Evolutionary conservation across 2,329 filamentous ascomycete genomes (phyloP), one percentile per base, ranked within the genome.

Genomic region (Pseudopyricularia javanii): DNA sequence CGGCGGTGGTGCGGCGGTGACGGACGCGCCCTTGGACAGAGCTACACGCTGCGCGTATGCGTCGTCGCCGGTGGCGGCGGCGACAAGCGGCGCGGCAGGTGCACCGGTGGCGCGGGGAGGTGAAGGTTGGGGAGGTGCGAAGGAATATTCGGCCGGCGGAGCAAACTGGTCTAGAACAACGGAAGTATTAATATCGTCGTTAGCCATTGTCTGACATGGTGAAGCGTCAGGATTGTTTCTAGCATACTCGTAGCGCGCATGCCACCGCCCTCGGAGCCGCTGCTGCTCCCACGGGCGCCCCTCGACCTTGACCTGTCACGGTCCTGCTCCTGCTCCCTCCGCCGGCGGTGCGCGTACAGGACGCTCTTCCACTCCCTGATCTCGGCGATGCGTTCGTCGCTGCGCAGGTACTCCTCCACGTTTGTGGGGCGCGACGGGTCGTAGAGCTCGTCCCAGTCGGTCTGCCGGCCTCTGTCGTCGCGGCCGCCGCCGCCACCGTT

Each of bases 391-490:
- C 88, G 85, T 68, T 95, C 90, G 54, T 94, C 88, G 62, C 88
- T 93, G 55, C 83, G 76, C 55, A 87, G 78, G 64, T 93, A 96
- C 62, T 91, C 86, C 53, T 91, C 86, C 50, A 91, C 86, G 59
- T 83, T 90, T 40, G 88, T 94, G 8, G 91, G 90, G 37, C 86
- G 74, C 11, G 85, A 74, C 1, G 89, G 88, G 62, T 95, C 91
- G 65, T 95, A 96, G 24, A 93, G 79, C 64, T 94, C 89, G 64
- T 95, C 86, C 90, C 90, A 96, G 63, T 95, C 84, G n/a, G 79
- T 82, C 77, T 51, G 76, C 70, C 5, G 69, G 67, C 30, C 76
- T 5, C 14, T 67, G 48, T 74, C 72, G 6, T 80, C 73, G 57
- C 78, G 75, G 55, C 81, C 87, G 68, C 86, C 73, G 57, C 78